phyloP scores from a whole-genome alignment of 352 stramenopile genomes.

The Pythium aristosporum region DNA sequence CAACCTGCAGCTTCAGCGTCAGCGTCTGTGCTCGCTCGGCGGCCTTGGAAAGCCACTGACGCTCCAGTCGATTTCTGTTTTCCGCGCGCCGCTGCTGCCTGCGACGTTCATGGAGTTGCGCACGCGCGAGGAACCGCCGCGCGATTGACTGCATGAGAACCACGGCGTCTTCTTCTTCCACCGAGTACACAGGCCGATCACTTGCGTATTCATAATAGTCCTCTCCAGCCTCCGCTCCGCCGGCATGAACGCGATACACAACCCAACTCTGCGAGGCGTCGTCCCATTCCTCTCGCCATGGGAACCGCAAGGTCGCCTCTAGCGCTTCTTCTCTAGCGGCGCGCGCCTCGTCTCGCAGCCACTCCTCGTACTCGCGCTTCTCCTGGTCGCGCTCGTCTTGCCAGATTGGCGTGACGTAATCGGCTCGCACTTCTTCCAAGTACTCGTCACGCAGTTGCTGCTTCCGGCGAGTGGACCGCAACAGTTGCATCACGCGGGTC shows the following conservation, averaged over 20 bases:
- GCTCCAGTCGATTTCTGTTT: conserved; percentile 35
- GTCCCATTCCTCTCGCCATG: conserved; percentile 63
- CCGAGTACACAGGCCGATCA: conserved; percentile 59
- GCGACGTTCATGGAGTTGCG: conserved; percentile 28
- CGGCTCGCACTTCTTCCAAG: conserved; percentile 46
- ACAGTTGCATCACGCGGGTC: conserved; percentile 36
- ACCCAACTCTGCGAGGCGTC: conserved; percentile 39
- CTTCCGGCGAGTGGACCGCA: conserved; percentile 38
- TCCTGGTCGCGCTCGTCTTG: conserved; percentile 58
- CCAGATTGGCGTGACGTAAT: conserved; percentile 70
- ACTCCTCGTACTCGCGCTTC: conserved; percentile 47
- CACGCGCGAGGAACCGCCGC: conserved; percentile 43
- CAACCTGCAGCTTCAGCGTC: conserved; percentile 36
- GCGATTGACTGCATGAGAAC: conserved; percentile 44
- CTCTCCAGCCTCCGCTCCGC: background rate
- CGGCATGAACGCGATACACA: conserved; percentile 26
- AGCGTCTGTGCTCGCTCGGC: conserved; percentile 47
- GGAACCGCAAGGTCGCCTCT: conserved; percentile 43
- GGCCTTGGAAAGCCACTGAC: conserved; percentile 36
- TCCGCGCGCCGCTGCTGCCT: conserved; percentile 32
- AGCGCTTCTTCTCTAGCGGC: conserved; percentile 38
- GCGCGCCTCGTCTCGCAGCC: conserved; percentile 33
- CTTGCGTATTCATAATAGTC: conserved; percentile 26
- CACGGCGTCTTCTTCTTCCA: conserved; percentile 55
- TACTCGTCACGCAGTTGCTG: conserved; percentile 45